Conservation (phyloP, 1,284 basidiomycete genomes). For the Volvariella surrecta region DNA sequence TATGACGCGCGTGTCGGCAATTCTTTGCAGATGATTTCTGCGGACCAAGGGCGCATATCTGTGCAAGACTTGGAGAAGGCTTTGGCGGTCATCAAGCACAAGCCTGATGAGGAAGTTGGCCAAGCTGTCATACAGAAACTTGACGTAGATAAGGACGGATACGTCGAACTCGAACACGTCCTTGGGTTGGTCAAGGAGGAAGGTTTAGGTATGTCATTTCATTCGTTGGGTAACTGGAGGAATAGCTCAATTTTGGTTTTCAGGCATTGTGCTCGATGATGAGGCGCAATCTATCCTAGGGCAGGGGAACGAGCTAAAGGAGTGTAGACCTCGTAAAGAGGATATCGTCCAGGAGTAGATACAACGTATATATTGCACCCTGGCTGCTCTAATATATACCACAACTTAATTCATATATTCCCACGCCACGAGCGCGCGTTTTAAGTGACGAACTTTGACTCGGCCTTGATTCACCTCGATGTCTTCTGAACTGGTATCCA, state of each 20-base stretch:
- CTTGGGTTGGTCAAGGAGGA: constrained; percentile 74
- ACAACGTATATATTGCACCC: too few relatives aligned
- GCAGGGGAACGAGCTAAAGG: constrained; percentile 68
- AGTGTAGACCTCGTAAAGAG: constrained; percentile 74
- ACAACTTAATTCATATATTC: constrained; percentile 1
- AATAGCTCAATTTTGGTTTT: constrained; percentile 6
- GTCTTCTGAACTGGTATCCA: constrained; percentile 31
- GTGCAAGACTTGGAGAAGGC: constrained; percentile 88
- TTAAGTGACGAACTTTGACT: too few relatives aligned
- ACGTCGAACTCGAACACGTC: constrained; percentile 83
- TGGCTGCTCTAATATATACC: too few relatives aligned
- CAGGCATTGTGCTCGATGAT: constrained; percentile 67
- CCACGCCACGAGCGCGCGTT: neutral
- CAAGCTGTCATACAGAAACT: constrained; percentile 88
- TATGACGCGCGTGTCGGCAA: constrained; percentile 90
- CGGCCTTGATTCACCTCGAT: too few relatives aligned
- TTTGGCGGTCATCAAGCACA: constrained; percentile 89
- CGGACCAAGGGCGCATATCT: constrained; percentile 90
- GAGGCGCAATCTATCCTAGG: constrained; percentile 68
- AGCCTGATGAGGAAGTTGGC: constrained; percentile 86
- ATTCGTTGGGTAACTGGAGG: neutral
- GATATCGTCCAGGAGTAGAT: constrained; percentile 74
- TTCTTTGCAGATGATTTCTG: constrained; percentile 90
- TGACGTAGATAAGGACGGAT: constrained; percentile 95
- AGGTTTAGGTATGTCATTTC: constrained; percentile 42